Percentiles rank a stretch among this genome's conserved stretches.
These are phyloP conservation scores for Penicillium olsonii DNA, from an alignment of 2,329 filamentous ascomycete species.

Conservation along the genomic window DNA sequence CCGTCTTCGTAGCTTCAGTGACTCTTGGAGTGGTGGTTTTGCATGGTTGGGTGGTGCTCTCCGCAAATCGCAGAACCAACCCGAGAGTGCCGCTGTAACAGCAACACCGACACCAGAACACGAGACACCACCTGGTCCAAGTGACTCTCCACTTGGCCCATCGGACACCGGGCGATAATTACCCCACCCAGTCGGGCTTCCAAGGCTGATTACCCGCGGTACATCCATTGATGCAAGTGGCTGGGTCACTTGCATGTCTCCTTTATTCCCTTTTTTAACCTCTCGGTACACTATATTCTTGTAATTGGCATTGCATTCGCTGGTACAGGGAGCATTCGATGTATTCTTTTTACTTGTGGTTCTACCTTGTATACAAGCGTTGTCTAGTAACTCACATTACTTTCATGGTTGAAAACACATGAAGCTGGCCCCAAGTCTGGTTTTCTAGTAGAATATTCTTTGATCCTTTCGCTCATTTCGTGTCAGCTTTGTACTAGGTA, in stretches of 20 bases:
- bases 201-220: too few species aligned
- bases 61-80: conserved; percentile 16
- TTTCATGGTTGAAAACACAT: too few species aligned
- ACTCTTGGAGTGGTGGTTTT: conserved; percentile 38
- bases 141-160: neutral
- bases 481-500: too few species aligned
- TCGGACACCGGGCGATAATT: conserved; percentile 1
- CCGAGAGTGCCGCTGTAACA: conserved; percentile 13
- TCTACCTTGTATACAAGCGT: neutral
- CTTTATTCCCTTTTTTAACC: neutral
- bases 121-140: conserved; percentile 1
- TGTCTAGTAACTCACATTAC: neutral
- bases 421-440: too few species aligned
- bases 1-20: conserved; percentile 40
- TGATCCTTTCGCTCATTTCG: too few species aligned
- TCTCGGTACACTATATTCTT: conserved; percentile 14
- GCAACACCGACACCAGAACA: conserved; percentile 14
- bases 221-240: conserved; percentile 21
- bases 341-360: conserved; percentile 1
- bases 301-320: conserved; percentile 26
- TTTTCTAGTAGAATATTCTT: too few species aligned
- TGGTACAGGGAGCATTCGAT: conserved; percentile 17
- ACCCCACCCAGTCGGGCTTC: too few species aligned
- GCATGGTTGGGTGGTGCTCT: conserved; percentile 39
- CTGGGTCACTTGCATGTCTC: conserved; percentile 21